A percentile compares a stretch with the other conserved stretches of the same genome.
Evolutionary conservation across 2,329 filamentous ascomycete species (phyloP).

Genomic region (Dothideomycetes sp.): DNA sequence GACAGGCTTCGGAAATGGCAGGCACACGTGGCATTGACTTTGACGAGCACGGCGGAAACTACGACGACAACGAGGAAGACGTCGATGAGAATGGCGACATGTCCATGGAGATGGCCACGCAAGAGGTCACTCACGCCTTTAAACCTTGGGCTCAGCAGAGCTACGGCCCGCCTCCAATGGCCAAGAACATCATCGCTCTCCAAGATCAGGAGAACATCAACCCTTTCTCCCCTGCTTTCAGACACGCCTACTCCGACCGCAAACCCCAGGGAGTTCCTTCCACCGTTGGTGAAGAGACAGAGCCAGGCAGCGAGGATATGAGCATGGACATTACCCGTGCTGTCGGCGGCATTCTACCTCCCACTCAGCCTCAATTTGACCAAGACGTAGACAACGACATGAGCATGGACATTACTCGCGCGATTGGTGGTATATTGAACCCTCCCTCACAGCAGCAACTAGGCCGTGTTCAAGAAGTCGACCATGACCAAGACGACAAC

Average conservation of each 20-base stretch:
- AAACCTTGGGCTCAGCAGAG: slow-evolving; percentile 57
- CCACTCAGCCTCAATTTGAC: not conserved
- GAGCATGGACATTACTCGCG: slow-evolving; percentile 89
- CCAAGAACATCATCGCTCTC: slow-evolving; percentile 8
- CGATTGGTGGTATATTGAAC: slow-evolving; percentile 58
- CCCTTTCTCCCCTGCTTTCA: slow-evolving; percentile 36
- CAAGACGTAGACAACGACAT: slow-evolving; percentile 50
- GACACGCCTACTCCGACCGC: slow-evolving; percentile 16
- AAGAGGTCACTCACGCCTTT: slow-evolving; percentile 66
- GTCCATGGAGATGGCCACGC: slow-evolving; percentile 44
- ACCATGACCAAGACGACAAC: slow-evolving; percentile 31
- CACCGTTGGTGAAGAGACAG: slow-evolving; percentile 24
- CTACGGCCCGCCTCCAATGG: slow-evolving; percentile 6
- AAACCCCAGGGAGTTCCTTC: slow-evolving; percentile 12
- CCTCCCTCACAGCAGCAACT: not conserved
- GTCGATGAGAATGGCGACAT: slow-evolving; percentile 27
- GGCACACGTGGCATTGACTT: slow-evolving; percentile 58
- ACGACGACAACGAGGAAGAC: slow-evolving; percentile 24
- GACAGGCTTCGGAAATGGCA: slow-evolving; percentile 63
- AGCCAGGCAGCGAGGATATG: slow-evolving; percentile 48
- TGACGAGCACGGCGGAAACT: slow-evolving; percentile 39
- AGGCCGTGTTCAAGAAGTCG: slow-evolving; percentile 24
- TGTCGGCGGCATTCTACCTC: slow-evolving; percentile 57
- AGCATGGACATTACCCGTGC: slow-evolving; percentile 90
- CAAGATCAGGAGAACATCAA: slow-evolving; percentile 40